Base-by-base conservation (phyloP, 2,329 filamentous ascomycete species). In the Alternaria gansuensis region DNA sequence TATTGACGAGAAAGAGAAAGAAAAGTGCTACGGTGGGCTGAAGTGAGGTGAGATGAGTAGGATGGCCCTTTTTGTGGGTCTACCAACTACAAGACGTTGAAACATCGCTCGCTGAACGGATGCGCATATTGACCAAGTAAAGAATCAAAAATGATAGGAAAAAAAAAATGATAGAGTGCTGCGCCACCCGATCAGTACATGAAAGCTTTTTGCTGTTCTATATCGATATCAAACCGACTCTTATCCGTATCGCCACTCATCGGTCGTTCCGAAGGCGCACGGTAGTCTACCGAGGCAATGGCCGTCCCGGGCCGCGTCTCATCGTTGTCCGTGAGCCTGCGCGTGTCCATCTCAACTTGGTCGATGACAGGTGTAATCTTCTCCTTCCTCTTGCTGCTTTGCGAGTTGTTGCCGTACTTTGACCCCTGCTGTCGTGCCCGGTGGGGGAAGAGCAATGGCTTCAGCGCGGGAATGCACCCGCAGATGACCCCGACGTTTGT, bases 401-500 rank as follows among this genome's bases (percentile, higher is more conserved):
- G 65, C 21, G 71, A 75, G 14, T 73, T 74, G 45, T 77, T 72
- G 41, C 64, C 66, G 41, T 72, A 75, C 49, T 67, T 66, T 2
- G 72, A 73, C 17, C 67, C 70, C 48, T 75, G 71, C 9, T 62
- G 63, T 29, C 69, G 60, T 28, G 75, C 74, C 4, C 72, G 71
- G 14, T 68, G 52, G n/a, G 71, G 74, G 63, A 77, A 77, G 24
- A 78, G 67, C n/a, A 78, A 50, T 2, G 75, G 77, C 60, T 81
- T 80, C 36, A 82, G 70, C 1, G 80, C 77, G 8, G 80, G 80
- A 29, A 80, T 79, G 50, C 77, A 78, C 8, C 79, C 78, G 62
- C 79, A 81, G 44, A 81, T 78, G 23, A 81, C 76, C 8, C 76
- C 79, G 13, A 82, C 73, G 51, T 79, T 77, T 0, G 79, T 77